Evolutionary conservation across 805 yeast species (phyloP).

Genomic region (Kuraishia ogatae): DNA sequence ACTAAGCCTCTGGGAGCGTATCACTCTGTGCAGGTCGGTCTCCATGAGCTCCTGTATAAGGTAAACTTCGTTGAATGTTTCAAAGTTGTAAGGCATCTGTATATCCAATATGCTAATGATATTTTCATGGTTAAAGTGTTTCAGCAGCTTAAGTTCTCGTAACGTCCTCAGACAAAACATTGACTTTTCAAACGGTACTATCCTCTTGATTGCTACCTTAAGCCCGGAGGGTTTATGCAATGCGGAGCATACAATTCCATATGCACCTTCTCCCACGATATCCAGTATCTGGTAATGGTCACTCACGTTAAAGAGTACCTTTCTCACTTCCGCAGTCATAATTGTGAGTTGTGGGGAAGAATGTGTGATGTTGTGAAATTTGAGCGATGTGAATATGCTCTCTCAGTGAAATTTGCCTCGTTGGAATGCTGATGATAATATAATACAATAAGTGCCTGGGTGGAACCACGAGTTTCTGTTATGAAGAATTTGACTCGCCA

Average conservation of each 20-base stretch:
- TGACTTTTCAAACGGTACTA: slow-evolving; percentile 84
- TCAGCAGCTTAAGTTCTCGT: slow-evolving; percentile 79
- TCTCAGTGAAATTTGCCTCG: background rate
- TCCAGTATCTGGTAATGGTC: slow-evolving; percentile 80
- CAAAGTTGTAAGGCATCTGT: slow-evolving; percentile 73
- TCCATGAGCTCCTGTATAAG: slow-evolving; percentile 84
- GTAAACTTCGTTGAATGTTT: slow-evolving; percentile 78
- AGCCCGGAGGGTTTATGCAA: slow-evolving; percentile 78
- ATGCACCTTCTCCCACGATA: slow-evolving; percentile 93
- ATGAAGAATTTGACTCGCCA: background rate
- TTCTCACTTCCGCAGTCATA: background rate
- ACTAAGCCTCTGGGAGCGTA: slow-evolving; percentile 69
- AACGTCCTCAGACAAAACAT: slow-evolving; percentile 85
- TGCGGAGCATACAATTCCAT: slow-evolving; percentile 90
- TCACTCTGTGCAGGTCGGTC: slow-evolving; percentile 77
- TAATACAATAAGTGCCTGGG: background rate
- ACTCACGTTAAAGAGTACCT: slow-evolving; percentile 67
- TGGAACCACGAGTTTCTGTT: background rate
- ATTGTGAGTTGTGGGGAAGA: background rate
- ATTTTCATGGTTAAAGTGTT: slow-evolving; percentile 90
- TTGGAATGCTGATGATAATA: background rate
- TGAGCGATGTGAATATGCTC: too few species aligned
- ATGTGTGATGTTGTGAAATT: background rate
- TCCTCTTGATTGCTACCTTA: slow-evolving; percentile 91
- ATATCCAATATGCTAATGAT: slow-evolving; percentile 85